These are phyloP conservation scores for Coemansia sp. DNA, from an alignment of 192 early-diverging fungal species.

Conservation along the genomic window DNA sequence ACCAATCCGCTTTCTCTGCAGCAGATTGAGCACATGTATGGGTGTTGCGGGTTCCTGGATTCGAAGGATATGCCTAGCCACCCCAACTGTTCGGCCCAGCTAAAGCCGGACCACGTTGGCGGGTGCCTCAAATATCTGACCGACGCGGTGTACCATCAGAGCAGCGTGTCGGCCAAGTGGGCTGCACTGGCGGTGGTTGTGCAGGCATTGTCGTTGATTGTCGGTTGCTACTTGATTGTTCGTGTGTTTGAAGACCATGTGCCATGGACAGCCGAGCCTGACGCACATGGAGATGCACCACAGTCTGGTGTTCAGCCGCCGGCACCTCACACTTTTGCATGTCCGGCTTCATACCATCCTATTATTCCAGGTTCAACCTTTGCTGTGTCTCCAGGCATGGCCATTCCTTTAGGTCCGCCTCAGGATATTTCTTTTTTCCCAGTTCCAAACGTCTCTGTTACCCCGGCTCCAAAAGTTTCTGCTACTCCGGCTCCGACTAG, in stretches of 20 bases:
- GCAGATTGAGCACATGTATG: slow-evolving; percentile 48
- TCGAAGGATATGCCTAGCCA: slow-evolving; percentile 36
- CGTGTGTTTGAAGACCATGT: neutral
- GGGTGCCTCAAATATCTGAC: slow-evolving; percentile 22
- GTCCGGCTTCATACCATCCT: too few relatives aligned
- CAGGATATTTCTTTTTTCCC: too few relatives aligned
- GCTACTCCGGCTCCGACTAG: too few relatives aligned
- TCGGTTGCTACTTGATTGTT: slow-evolving; percentile 7
- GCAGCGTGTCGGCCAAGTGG: slow-evolving; percentile 6
- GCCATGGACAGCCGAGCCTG: neutral
- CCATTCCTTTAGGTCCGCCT: too few relatives aligned
- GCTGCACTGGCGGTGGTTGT: slow-evolving; percentile 11
- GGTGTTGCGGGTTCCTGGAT: slow-evolving; percentile 52
- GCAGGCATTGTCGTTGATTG: slow-evolving; percentile 9
- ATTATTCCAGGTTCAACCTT: too few relatives aligned
- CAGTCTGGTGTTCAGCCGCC: neutral
- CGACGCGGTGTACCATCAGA: neutral
- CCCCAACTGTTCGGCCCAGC: slow-evolving; percentile 1
- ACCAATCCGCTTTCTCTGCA: slow-evolving; percentile 35
- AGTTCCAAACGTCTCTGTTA: too few relatives aligned
- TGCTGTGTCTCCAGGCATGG: too few relatives aligned
- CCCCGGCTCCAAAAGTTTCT: too few relatives aligned
- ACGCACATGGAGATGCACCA: neutral
- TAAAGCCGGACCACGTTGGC: neutral
- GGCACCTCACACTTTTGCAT: neutral